Base-by-base conservation (phyloP, 176 grass and related monocot species). In the Carex kokanica region DNA sequence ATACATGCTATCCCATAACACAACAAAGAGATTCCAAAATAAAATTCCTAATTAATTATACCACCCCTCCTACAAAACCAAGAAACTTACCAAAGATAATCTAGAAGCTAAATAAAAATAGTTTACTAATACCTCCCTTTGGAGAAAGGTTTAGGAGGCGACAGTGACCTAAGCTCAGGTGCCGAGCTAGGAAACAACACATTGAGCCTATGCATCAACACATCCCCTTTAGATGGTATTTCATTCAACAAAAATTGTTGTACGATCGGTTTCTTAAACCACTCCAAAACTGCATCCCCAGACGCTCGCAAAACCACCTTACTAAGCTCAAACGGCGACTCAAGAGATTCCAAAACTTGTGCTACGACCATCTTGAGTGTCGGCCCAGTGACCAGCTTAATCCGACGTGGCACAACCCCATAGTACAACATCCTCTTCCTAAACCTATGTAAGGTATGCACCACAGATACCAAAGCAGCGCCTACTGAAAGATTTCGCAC, bases 371-470 rank as follows among this genome's bases (percentile, higher is more conserved):
- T 91, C 74, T 95, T 98, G 11, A 98, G 88, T 1, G 96, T 91
- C 0, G 93, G 86, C 1, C 96, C 96, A 6, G 96, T 95, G 78
- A 98, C 93, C 81, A 98, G 75, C 86, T 98, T 98, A 83, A 98
- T 93, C 20, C 93, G 88, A 1, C 93, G 86, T 0, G 96, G 96
- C 59, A 98, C 92, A 0, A 95, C 95, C 11, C 95, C 95, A 0
- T 98, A 95, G 85, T 98, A 98, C 5, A 98, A 78, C 96, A 98
- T 95, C 64, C 96, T 64, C 89, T 98, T 98, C 88, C 96, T 93
- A 80, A 98, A 98, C 3, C 95, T 72, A 62, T 98, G 95, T 68
- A 98, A 84, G 0, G 95, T 98, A 81, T 98, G 95, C 78, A 95
- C 92, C 0, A 88, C 90, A 0, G 95, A 85, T 12, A 98, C 80